Evolutionary conservation across 2,329 filamentous ascomycete species (phyloP), one percentile per base, ranked within the genome.

Genomic region (Penicillium sp.): DNA sequence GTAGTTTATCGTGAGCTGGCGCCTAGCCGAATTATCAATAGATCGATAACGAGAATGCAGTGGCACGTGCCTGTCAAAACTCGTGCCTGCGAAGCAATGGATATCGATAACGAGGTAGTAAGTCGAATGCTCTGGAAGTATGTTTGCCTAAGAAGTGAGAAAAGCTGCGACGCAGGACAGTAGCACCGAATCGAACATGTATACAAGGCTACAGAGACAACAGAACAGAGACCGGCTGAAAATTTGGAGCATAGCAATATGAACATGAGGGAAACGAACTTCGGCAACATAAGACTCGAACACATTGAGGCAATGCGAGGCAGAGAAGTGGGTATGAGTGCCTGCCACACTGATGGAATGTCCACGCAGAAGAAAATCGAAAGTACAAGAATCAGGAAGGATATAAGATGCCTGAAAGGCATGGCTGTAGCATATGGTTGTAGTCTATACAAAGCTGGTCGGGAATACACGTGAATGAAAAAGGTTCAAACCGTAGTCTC

Each of bases 171-270:
- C 3, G 20, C 11, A 25, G 20, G 41, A 12, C 10, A 43, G 22
- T 12, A 35, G 22, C 34, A 31, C 31, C 22, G 35, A 62, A 58
- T 57, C 43, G 12, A 55, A 39, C 58, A 64, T 63, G 60, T 58
- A 63, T 64, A 63, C 63, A 64, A 17, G 55, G 50, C 57, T 57
- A 59, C 53, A 54, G 17, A 31, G 35, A 7, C 39, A 54, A 10
- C 38, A 53, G 31, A 31, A 51, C 14, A n/a, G 15, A 54, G 11
- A 50, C 20, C 7, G n/a, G 14, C 34, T 47, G 39, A 6, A 25
- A 17, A 31, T 31, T 31, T 48, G 37, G 31, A 58, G 54, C 54
- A 58, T 57, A 28, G 49, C 49, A 59, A 54, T 50, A 57, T 63
- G 39, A 59, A 37, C 17, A 20, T 14, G 17, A 15, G 5, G 5